These are phyloP conservation scores for Terfezia claveryi DNA, from an alignment of 495 filamentous ascomycete species.

Conservation along the genomic window DNA sequence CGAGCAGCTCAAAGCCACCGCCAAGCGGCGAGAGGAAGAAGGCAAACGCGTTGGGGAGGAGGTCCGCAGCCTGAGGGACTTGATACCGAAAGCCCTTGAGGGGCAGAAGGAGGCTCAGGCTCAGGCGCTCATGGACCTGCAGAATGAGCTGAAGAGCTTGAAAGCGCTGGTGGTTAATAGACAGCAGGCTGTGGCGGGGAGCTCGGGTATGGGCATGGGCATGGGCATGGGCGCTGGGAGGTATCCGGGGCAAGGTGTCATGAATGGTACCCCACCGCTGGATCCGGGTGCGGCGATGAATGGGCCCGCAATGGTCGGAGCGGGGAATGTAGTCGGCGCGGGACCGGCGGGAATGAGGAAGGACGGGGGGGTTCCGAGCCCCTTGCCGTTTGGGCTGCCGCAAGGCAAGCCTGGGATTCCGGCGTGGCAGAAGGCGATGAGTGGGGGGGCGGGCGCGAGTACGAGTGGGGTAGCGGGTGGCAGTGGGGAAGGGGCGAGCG, in stretches of 20 bases:
- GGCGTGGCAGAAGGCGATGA: constrained; percentile 62
- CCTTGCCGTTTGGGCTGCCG: constrained; percentile 25
- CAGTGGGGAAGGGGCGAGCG: no score
- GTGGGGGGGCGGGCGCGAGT: constrained; percentile 24
- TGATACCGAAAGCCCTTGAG: constrained; percentile 70
- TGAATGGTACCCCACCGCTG: constrained; percentile 23
- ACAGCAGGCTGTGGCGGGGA: constrained; percentile 4
- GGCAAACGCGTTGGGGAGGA: constrained; percentile 67
- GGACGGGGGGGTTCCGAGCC: constrained; percentile 23
- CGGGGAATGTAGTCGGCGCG: constrained; percentile 8
- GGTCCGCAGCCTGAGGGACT: constrained; percentile 53
- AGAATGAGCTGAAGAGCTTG: constrained; percentile 72
- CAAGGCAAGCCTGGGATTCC: constrained; percentile 49
- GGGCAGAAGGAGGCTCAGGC: constrained; percentile 71
- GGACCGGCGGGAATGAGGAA: constrained; percentile 20
- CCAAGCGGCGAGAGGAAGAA: constrained; percentile 62
- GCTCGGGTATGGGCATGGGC: background rate
- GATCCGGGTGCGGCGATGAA: constrained; percentile 21
- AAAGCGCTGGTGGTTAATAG: constrained; percentile 40
- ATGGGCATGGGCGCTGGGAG: background rate
- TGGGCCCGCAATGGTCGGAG: constrained; percentile 18
- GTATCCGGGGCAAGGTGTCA: constrained; percentile 5
- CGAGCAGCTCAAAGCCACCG: constrained; percentile 53
- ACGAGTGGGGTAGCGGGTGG: no score
- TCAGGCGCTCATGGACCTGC: constrained; percentile 58